Base-by-base conservation (phyloP, 495 filamentous ascomycete genomes). In the Neurospora sp. region DNA sequence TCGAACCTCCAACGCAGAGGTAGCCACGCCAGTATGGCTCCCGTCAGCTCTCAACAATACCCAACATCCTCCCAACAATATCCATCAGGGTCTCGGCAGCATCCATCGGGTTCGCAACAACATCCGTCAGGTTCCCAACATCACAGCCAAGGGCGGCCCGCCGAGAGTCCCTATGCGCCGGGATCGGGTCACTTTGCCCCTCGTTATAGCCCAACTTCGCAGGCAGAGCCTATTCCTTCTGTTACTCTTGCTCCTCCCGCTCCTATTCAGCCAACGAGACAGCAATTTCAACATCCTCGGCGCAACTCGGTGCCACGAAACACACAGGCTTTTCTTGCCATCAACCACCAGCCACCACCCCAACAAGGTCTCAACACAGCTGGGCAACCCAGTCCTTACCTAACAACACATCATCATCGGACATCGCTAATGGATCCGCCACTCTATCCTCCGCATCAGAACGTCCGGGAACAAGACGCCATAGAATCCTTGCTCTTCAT, bases 401-500 rank as follows among this genome's bases (percentile, higher is more conserved):
- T 78, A 18, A 47, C 76, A 68, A 75, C 77, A 22, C 41, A 79
- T 45, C 70, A 78, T 70, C 69, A 80, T 70, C 85, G 87, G 37
- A 88, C 88, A 14, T 88, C 90, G 14, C 88, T 87, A 45, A 85
- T 89, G 47, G 92, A 92, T 71, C 89, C 90, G 20, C 85, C 87
- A 27, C 73, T 84, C 7, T 85, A 83, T 65, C 85, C 85, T 12
- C 84, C 84, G 0, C 83, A 85, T 71, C 82, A 83, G 45, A 85
- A 85, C 35, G 80, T 82, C 2, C 90, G 91, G 76, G 93, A 97
- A 76, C 89, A 94, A 76, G 93, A 96, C 75, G 93, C 93, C n/a
- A 90, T 96, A 31, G 93, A 97, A 77, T 92, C 91, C 0, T 82
- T 96, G 35, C 83, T 96, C 27, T 94, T 93, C 81, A 94, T 97